phyloP scores from a whole-genome alignment of 2,329 filamentous ascomycete genomes.

The Chaetomium sp. region DNA sequence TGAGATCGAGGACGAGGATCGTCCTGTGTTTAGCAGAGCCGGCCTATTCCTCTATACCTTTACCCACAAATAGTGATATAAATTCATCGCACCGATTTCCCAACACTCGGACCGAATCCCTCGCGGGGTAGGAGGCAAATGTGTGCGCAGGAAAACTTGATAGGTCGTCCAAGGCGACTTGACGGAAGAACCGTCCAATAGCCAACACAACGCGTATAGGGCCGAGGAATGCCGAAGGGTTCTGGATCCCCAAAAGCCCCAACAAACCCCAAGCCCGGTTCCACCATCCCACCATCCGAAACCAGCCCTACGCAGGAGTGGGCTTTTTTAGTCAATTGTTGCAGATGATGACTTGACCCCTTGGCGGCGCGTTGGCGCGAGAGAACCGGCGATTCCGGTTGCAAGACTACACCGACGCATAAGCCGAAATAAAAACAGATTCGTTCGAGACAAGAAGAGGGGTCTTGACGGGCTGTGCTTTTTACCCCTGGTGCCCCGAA shows the following conservation, averaged over 20 bases:
- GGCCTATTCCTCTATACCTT: slow-evolving; percentile 64
- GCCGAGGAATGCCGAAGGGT: slow-evolving; percentile 16
- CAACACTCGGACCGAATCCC: slow-evolving; percentile 5
- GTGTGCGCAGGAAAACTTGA: slow-evolving; percentile 8
- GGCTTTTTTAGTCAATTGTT: not conserved
- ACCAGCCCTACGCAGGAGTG: slow-evolving; percentile 12
- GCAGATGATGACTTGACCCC: not conserved
- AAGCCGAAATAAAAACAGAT: not conserved
- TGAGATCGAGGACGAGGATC: slow-evolving; percentile 64
- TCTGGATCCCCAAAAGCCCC: not conserved
- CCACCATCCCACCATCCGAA: slow-evolving; percentile 9
- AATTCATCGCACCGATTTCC: slow-evolving; percentile 1
- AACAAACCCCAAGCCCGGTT: slow-evolving; percentile 2
- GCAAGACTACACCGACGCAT: not conserved
- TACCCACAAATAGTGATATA: slow-evolving; percentile 41
- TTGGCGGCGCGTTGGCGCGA: not conserved
- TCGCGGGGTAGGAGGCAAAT: slow-evolving; percentile 9
- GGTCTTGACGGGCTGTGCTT: slow-evolving; percentile 7
- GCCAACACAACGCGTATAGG: slow-evolving; percentile 1
- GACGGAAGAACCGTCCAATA: not conserved
- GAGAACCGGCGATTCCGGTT: not conserved
- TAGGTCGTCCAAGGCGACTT: not conserved
- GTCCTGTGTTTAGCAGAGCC: slow-evolving; percentile 58
- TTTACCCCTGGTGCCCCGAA: slow-evolving; percentile 5
- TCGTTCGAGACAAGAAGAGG: not conserved